Conservation (phyloP, 2,329 filamentous ascomycete species). For the Apiospora saccharicola region DNA sequence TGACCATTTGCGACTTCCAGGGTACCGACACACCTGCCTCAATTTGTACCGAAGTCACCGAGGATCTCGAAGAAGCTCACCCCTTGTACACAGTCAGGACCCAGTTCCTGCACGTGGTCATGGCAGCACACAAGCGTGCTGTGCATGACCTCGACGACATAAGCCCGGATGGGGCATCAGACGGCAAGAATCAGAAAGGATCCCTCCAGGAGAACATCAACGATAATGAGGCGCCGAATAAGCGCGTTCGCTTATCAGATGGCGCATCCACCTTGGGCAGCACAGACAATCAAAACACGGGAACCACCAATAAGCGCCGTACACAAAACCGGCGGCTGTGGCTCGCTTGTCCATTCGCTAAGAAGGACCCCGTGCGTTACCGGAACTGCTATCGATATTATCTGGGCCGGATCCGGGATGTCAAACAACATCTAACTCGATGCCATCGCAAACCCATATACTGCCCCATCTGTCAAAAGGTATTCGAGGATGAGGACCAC, state of each 20-base stretch:
- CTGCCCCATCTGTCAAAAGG: conserved; percentile 37
- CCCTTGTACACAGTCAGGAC: conserved; percentile 31
- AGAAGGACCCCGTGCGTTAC: conserved; percentile 38
- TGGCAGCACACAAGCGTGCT: conserved; percentile 29
- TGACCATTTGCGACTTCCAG: conserved; percentile 30
- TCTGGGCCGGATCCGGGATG: conserved; percentile 38
- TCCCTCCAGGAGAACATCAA: not conserved
- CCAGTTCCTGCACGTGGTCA: conserved; percentile 32
- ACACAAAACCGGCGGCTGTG: conserved; percentile 31
- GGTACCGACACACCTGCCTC: conserved; percentile 32
- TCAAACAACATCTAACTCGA: conserved; percentile 41
- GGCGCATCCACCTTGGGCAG: conserved; percentile 23
- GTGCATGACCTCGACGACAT: not conserved
- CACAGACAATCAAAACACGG: conserved; percentile 29
- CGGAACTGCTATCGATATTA: conserved; percentile 39
- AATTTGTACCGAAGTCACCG: conserved; percentile 31
- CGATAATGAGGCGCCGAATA: conserved; percentile 26
- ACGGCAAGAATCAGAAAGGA: not conserved
- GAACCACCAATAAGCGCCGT: conserved; percentile 29
- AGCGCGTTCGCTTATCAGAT: conserved; percentile 30
- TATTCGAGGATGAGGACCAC: conserved; percentile 34
- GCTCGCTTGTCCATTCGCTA: conserved; percentile 43
- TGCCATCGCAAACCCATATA: conserved; percentile 38
- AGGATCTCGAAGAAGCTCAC: conserved; percentile 32
- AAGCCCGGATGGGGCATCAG: not conserved